Evolutionary conservation across 2,329 filamentous ascomycete genomes (phyloP).

Genomic region (Huntiella savannae): DNA sequence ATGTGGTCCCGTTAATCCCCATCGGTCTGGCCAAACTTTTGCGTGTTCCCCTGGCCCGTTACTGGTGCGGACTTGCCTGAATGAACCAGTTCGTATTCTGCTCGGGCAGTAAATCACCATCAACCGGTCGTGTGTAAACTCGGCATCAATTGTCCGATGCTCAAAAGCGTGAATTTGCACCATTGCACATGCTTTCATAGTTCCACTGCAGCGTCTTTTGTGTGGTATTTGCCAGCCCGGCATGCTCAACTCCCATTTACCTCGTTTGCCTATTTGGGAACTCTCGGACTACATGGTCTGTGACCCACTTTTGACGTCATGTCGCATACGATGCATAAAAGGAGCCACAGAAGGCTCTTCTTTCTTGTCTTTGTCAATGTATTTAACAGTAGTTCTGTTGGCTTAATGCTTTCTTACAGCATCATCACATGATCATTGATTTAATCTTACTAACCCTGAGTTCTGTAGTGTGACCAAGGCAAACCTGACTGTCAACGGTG

Average conservation of each 20-base stretch:
- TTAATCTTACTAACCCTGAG: not conserved
- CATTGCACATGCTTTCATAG: too few species aligned
- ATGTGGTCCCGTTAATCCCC: too few species aligned
- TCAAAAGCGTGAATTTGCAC: too few species aligned
- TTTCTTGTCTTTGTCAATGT: not conserved
- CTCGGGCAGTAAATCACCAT: too few species aligned
- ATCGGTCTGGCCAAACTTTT: too few species aligned
- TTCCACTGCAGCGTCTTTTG: too few species aligned
- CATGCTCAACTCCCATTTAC: not conserved
- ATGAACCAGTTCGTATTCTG: too few species aligned
- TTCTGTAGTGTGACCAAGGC: constrained; percentile 13
- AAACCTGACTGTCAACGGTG: constrained; percentile 14
- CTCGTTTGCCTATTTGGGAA: constrained; percentile 6
- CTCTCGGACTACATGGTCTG: not conserved
- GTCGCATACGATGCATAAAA: not conserved
- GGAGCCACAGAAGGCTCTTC: not conserved
- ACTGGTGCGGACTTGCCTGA: too few species aligned
- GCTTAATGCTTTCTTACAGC: not conserved
- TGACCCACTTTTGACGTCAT: constrained; percentile 4
- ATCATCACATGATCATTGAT: not conserved
- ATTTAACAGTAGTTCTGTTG: not conserved
- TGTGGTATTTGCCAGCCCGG: too few species aligned
- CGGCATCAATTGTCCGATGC: too few species aligned
- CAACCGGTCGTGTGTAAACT: too few species aligned
- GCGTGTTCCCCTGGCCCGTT: too few species aligned